Percentiles rank a stretch among this genome's conserved stretches.
Evolutionary conservation across 306 rosid species (phyloP).

Genomic region (Trifolium subterraneum): DNA sequence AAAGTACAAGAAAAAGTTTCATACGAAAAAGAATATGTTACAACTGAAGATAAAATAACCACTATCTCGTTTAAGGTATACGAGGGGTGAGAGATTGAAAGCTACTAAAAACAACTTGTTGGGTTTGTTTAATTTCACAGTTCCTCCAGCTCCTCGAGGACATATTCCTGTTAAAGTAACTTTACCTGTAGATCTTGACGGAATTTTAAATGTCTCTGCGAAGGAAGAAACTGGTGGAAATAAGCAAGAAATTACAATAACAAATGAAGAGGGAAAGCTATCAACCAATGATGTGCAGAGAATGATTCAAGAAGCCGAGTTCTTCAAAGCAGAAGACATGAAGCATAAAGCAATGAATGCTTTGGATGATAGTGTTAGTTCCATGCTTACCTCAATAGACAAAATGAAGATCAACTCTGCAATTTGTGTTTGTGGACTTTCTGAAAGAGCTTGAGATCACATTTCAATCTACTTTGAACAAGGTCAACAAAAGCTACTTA

Average conservation of each 20-base stretch:
- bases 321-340: slow-evolving; percentile 46
- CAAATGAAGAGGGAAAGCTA: slow-evolving; percentile 44
- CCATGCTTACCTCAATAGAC: not conserved
- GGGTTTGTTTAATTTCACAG: not conserved
- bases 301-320: slow-evolving; percentile 53
- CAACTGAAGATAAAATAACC: not conserved
- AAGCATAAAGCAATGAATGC: slow-evolving; percentile 45
- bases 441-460: slow-evolving; percentile 45
- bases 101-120: not conserved
- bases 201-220: slow-evolving; percentile 52
- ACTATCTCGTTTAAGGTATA: not conserved
- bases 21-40: too few relatives aligned
- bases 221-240: slow-evolving; percentile 44
- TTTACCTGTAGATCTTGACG: slow-evolving; percentile 54
- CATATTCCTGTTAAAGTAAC: slow-evolving; percentile 33
- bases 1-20: too few relatives aligned
- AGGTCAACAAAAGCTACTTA: not conserved
- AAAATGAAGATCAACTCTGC: slow-evolving; percentile 4
- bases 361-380: slow-evolving; percentile 33
- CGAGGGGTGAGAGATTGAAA: not conserved
- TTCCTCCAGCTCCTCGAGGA: slow-evolving; percentile 45
- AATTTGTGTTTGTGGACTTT: slow-evolving; percentile 47
- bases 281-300: slow-evolving; percentile 46
- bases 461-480: slow-evolving; percentile 47
- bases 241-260: slow-evolving; percentile 45